Evolutionary conservation across 2,329 filamentous ascomycete species (phyloP), one percentile per base, ranked within the genome.

Genomic region (Ophiosphaerella korrae): DNA sequence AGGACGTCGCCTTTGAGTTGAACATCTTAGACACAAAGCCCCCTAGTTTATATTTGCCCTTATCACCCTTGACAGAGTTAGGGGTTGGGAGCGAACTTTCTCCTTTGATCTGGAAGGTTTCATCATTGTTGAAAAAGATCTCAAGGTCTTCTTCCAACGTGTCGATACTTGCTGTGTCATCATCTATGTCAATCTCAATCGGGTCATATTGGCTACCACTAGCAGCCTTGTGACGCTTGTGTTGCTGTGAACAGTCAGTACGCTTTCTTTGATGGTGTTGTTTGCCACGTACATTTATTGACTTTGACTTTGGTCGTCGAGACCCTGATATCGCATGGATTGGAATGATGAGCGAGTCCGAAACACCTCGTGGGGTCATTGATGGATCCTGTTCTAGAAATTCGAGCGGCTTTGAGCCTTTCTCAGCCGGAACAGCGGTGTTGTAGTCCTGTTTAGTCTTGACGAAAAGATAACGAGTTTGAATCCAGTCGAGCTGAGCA

Each of bases 381-480:
- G 7, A 8, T 0, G 76, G 74, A 54, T 80, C 78, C 53, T 80
- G 77, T 13, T 73, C 67, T 41, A 72, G 52, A 11, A 51, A 57
- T 11, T 70, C 58, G 9, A 63, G 45, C 2, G 71, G 68, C 41
- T 62, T 63, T 1, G 49, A 52, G 24, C 60, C 57, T 21, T 61
- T 51, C 21, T 51, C 43, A 11, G 32, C 1, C 4, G 53, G 39
- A 9, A 18, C 13, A 2, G 13, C 16, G 8, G 34, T 33, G 16
- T 18, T 37, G 8, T 31, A n/a, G 32, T 42, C 52, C 1, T 39
- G 26, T 8, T 42, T 44, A 9, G 58, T 63, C 41, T 66, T 66
- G 35, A 89, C 84, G 59, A 96, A 89, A 1, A 97, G 79, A 71
- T 95, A 96, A 37, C 92, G 84, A 23, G 90, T 92, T 66, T 95